phyloP scores from a whole-genome alignment of 2,329 filamentous ascomycete genomes.

The Exserohilum turcica region DNA sequence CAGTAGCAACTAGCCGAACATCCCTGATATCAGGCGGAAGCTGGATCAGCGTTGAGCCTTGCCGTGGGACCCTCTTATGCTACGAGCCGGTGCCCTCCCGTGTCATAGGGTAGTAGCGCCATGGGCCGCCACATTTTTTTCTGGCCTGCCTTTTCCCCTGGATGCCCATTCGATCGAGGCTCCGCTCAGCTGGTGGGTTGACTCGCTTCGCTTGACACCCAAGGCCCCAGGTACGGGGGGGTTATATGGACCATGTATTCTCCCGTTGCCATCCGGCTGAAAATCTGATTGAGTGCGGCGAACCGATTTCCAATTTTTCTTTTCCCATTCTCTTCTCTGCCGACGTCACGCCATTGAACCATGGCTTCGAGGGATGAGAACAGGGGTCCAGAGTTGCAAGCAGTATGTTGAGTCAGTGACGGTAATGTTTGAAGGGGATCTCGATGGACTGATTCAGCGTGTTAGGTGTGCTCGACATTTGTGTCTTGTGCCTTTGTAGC shows the following conservation, averaged over 20 bases:
- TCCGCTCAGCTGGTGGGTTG: conserved; percentile 9
- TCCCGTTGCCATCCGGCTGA: conserved; percentile 5
- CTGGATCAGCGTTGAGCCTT: conserved; percentile 7
- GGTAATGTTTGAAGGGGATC: conserved; percentile 2
- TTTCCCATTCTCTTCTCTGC: neutral
- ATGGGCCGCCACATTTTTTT: conserved; percentile 9
- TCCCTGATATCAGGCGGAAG: neutral
- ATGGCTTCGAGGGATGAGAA: conserved; percentile 32
- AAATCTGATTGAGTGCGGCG: conserved; percentile 21
- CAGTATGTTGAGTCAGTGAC: conserved; percentile 26
- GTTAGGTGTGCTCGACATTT: conserved; percentile 44
- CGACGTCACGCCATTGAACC: conserved; percentile 5
- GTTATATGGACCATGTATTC: conserved; percentile 23
- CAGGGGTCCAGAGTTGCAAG: conserved; percentile 39
- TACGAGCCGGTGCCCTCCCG: conserved; percentile 5
- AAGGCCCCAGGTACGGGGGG: conserved; percentile 6
- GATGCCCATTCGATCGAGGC: conserved; percentile 9
- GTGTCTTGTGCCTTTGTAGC: conserved; percentile 49
- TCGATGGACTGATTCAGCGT: neutral
- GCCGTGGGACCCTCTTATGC: conserved; percentile 2
- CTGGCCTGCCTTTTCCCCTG: conserved; percentile 16
- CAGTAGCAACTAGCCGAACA: neutral
- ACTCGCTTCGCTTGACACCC: conserved; percentile 9
- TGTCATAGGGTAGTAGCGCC: conserved; percentile 3
- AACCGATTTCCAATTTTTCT: conserved; percentile 12